Conservation (phyloP, 331 rosid species). For the Dryas integrifolia region DNA sequence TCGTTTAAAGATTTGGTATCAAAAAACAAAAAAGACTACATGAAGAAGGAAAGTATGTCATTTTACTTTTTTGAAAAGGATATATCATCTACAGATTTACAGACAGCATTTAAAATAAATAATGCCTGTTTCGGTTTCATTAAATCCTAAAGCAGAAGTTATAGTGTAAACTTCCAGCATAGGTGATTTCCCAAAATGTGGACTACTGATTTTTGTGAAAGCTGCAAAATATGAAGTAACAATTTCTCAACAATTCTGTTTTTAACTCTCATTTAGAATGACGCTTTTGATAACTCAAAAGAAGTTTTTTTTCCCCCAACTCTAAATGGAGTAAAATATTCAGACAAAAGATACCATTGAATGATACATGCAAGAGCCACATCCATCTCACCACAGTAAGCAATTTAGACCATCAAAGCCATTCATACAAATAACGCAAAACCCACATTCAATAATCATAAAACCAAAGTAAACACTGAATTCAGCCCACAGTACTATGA, state of each 20-base stretch:
- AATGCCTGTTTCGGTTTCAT: not conserved
- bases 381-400: not conserved
- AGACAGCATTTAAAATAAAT: not conserved
- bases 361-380: not conserved
- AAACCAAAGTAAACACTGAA: not conserved
- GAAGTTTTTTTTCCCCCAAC: not conserved
- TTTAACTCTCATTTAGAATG: not conserved
- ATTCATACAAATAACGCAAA: not conserved
- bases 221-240: not conserved
- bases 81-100: not conserved
- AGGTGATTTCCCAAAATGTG: not conserved
- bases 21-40: slow-evolving; percentile 13
- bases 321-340: not conserved
- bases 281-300: not conserved
- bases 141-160: not conserved
- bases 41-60: not conserved
- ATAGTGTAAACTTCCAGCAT: not conserved
- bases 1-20: not conserved
- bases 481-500: not conserved
- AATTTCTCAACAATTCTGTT: not conserved
- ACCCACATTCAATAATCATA: not conserved
- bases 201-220: not conserved
- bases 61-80: not conserved
- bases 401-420: not conserved
- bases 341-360: not conserved